These are phyloP conservation scores for Cryoendolithus antarcticus DNA, from an alignment of 2,329 filamentous ascomycete genomes.

Conservation along the genomic window DNA sequence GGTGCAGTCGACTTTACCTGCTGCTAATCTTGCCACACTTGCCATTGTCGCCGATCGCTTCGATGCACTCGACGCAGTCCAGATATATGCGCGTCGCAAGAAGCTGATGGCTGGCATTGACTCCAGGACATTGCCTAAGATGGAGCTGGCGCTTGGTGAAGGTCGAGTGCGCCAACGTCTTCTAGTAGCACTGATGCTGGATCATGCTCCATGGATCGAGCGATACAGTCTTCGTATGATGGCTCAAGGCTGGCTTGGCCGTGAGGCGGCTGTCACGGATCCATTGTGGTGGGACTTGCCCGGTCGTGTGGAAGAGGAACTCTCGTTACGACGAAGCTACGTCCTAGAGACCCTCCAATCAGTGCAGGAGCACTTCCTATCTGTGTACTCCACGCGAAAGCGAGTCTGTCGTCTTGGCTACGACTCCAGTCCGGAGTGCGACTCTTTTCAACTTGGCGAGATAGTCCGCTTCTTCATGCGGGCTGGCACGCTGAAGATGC, in stretches of 20 bases:
- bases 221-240: conserved; percentile 54
- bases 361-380: conserved; percentile 54
- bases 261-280: conserved; percentile 25
- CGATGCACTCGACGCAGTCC: conserved; percentile 47
- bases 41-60: conserved; percentile 63
- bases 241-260: conserved; percentile 51
- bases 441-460: conserved; percentile 67
- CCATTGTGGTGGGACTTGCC: conserved; percentile 64
- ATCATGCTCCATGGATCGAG: conserved; percentile 48
- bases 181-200: conserved; percentile 52
- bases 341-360: conserved; percentile 59
- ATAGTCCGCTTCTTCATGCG: conserved; percentile 59
- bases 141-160: conserved; percentile 36
- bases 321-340: conserved; percentile 52
- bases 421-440: conserved; percentile 58
- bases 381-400: conserved; percentile 52
- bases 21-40: conserved; percentile 54
- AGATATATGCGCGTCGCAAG: conserved; percentile 39
- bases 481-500: conserved; percentile 48
- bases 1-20: conserved; percentile 30
- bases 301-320: conserved; percentile 56
- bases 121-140: conserved; percentile 31
- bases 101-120: conserved; percentile 31
- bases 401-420: conserved; percentile 63
- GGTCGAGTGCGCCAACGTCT: conserved; percentile 58